Conservation (phyloP, 345 rosid species). For the Noccaea caerulescens region DNA sequence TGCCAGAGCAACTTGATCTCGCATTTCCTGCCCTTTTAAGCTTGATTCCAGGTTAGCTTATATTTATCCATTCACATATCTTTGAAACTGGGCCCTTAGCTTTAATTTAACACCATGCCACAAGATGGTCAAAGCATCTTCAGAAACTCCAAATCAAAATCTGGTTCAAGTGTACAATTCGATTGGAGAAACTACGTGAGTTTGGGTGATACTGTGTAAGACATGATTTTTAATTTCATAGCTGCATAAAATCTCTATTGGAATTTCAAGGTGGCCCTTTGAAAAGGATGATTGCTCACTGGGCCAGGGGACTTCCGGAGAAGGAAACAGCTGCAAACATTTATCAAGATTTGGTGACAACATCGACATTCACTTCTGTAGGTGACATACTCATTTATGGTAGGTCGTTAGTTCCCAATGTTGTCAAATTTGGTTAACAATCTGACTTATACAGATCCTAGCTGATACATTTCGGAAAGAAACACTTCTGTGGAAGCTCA, state of each 20-base stretch:
- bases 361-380: conserved; percentile 60
- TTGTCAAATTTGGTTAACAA: conserved; percentile 30
- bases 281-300: conserved; percentile 48
- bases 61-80: not conserved
- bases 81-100: conserved; percentile 18
- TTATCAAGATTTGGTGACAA: conserved; percentile 51
- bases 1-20: conserved; percentile 49
- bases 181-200: conserved; percentile 22
- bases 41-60: conserved; percentile 43
- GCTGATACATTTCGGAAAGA: conserved; percentile 55
- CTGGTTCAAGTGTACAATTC: conserved; percentile 7
- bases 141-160: conserved; percentile 1
- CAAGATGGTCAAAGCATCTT: conserved; percentile 10
- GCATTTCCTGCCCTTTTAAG: conserved; percentile 31
- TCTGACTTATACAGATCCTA: conserved; percentile 57
- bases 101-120: conserved; percentile 8
- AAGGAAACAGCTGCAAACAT: conserved; percentile 52
- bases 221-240: conserved; percentile 13
- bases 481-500: conserved; percentile 79
- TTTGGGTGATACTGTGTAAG: conserved; percentile 24
- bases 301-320: conserved; percentile 57
- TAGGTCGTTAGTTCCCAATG: conserved; percentile 9
- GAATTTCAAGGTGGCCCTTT: conserved; percentile 57
- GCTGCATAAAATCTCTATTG: conserved; percentile 7
- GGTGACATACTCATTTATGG: conserved; percentile 30